A percentile compares a stretch with the other conserved stretches of the same genome.
Conservation (phyloP, 1,139 yeast genomes). For the Suhomyces coccinellae region DNA sequence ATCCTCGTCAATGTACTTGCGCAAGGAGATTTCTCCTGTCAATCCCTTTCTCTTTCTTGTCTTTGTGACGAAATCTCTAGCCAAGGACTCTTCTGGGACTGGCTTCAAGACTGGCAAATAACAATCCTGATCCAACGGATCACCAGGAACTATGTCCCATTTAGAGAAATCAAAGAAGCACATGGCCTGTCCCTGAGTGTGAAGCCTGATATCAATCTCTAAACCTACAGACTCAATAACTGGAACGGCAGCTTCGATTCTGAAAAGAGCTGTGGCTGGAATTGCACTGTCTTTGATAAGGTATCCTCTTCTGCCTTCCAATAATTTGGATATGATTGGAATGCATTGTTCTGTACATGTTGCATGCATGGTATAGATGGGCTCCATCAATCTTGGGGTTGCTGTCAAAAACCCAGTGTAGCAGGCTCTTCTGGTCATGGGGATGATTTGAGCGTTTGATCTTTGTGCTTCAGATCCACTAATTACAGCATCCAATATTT, state of each 20-base stretch:
- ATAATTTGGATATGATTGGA: slow-evolving; percentile 46
- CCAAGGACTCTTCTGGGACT: slow-evolving; percentile 66
- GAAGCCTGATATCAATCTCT: slow-evolving; percentile 78
- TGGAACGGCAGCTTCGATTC: slow-evolving; percentile 68
- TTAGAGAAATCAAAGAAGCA: slow-evolving; percentile 63
- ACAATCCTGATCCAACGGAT: slow-evolving; percentile 73
- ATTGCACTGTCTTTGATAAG: slow-evolving; percentile 55
- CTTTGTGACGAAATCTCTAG: slow-evolving; percentile 87
- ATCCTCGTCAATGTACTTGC: slow-evolving; percentile 67
- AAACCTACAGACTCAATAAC: slow-evolving; percentile 89
- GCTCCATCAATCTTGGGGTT: slow-evolving; percentile 79
- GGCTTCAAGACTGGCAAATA: slow-evolving; percentile 71
- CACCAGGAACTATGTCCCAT: slow-evolving; percentile 89
- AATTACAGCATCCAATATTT: slow-evolving; percentile 61
- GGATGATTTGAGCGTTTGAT: slow-evolving; percentile 75
- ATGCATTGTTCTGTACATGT: slow-evolving; percentile 53
- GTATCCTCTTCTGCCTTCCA: slow-evolving; percentile 64
- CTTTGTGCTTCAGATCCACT: slow-evolving; percentile 50
- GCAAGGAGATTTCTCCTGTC: slow-evolving; percentile 73
- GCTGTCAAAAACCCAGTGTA: slow-evolving; percentile 80
- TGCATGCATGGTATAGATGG: slow-evolving; percentile 65
- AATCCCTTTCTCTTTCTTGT: slow-evolving; percentile 86
- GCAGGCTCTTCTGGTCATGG: slow-evolving; percentile 82
- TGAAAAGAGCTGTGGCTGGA: slow-evolving; percentile 71
- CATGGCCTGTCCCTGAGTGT: slow-evolving; percentile 77